Evolutionary conservation across 306 rosid species (phyloP), one percentile per base, ranked within the genome.

Genomic region (Rubus idaeus): DNA sequence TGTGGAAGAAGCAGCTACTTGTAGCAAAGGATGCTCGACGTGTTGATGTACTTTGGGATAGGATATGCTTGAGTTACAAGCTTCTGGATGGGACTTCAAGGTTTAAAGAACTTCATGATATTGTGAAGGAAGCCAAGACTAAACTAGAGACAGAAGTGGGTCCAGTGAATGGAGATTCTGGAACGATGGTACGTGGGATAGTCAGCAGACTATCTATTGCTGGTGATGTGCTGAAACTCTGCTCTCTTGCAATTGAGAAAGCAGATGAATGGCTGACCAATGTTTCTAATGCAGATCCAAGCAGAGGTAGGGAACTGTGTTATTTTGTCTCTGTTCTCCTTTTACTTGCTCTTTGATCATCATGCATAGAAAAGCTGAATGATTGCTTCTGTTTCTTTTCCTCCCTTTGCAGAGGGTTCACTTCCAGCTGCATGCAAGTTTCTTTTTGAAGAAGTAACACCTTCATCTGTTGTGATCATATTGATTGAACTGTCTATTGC

Each of bases 361-460:
- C 45, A 66, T 53, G 18, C 42, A n/a, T 46, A 18, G 20, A 44
- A 70, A 63, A 77, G 79, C 83, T 75, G 52, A 41, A 11, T 74
- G 75, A 52, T 84, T 76, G 77, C 71, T 70, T 62, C 80, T 75
- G 37, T 68, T 76, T 72, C 68, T 79, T 68, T 40, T 57, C 53
- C 69, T 60, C 23, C 57, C 21, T 74, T 35, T 64, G 68, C 97
- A 96, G 99, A 92, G 86, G 99, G 88, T 76, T 96, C 99, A 8
- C 97, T 96, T 82, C 99, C 99, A 61, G 93, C 99, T 63, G 99
- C 99, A 67, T 96, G 99, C 96, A 96, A 92, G 89, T 93, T 91
- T 86, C 79, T 96, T 80, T 96, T 92, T 79, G 98, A 96, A 87
- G 97, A 91, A 87, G 87, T 89, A 65, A 75, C 93, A 67, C 82